A percentile compares a stretch with the other conserved stretches of the same genome.
Evolutionary conservation across 768 basidiomycete genomes (phyloP).

Genomic region (Terana coerulea): DNA sequence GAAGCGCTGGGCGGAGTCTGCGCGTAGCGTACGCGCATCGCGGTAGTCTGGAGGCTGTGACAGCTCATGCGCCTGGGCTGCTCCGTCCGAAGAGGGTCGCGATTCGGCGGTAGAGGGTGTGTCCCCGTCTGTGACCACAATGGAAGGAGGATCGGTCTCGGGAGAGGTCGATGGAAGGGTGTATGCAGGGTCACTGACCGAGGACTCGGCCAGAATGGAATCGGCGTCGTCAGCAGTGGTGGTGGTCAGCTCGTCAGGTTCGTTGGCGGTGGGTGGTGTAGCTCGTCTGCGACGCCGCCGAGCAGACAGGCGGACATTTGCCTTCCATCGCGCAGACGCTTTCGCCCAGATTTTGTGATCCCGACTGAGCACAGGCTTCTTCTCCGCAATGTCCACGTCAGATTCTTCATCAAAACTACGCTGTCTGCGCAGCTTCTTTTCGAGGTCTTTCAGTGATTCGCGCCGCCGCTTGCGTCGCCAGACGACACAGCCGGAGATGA

Average conservation of each 20-base stretch:
- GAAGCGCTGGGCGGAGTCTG: slow-evolving; percentile 2
- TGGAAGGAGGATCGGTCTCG: background rate
- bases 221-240: too few species aligned
- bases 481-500: slow-evolving; percentile 60
- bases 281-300: slow-evolving; percentile 46
- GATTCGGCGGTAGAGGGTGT: background rate
- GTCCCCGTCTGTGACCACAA: background rate
- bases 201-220: too few species aligned
- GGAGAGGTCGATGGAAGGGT: background rate
- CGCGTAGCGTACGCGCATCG: background rate
- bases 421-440: slow-evolving; percentile 40
- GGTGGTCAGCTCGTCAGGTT: too few species aligned
- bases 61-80: background rate
- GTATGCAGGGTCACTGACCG: background rate
- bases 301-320: slow-evolving; percentile 55
- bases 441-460: slow-evolving; percentile 43
- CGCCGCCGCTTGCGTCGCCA: slow-evolving; percentile 47
- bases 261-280: too few species aligned
- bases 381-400: slow-evolving; percentile 27
- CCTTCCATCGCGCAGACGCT: slow-evolving; percentile 68
- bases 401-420: slow-evolving; percentile 29
- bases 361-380: slow-evolving; percentile 42
- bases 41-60: slow-evolving; percentile 11
- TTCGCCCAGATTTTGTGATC: slow-evolving; percentile 56
- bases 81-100: background rate